phyloP scores from a whole-genome alignment of 106 monocot genomes.

The Platanthera guangdongensis region DNA sequence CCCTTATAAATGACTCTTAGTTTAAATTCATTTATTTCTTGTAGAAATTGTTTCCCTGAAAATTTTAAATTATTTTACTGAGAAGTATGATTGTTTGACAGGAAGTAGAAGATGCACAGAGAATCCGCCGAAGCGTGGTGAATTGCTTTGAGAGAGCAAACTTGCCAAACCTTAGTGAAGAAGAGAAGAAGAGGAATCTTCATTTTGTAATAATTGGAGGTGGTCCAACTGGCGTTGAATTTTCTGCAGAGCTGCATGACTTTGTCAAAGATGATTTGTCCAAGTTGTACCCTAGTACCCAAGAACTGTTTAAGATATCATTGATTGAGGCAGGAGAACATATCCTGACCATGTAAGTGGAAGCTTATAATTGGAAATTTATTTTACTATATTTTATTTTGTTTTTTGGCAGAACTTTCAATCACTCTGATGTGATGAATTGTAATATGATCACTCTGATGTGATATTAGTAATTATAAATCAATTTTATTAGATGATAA shows the following conservation, averaged over 20 bases:
- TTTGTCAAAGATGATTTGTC: slow-evolving; percentile 63
- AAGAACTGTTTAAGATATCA: slow-evolving; percentile 66
- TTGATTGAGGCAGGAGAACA: slow-evolving; percentile 77
- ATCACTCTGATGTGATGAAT: neutral
- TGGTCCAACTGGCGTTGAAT: slow-evolving; percentile 90
- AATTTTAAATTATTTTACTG: neutral
- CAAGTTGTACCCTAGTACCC: slow-evolving; percentile 57
- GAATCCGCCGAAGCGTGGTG: slow-evolving; percentile 62
- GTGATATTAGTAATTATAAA: too few relatives aligned
- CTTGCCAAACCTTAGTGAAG: slow-evolving; percentile 60
- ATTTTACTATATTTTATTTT: neutral
- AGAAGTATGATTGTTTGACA: slow-evolving; percentile 12
- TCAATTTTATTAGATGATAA: too few relatives aligned
- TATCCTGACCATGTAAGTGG: slow-evolving; percentile 75
- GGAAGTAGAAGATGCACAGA: slow-evolving; percentile 94
- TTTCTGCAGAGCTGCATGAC: slow-evolving; percentile 87
- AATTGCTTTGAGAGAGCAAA: slow-evolving; percentile 73
- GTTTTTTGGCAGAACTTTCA: neutral
- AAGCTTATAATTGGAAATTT: neutral
- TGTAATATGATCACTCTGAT: too few relatives aligned
- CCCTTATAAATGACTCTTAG: too few relatives aligned
- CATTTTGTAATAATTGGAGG: slow-evolving; percentile 85
- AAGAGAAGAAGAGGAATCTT: slow-evolving; percentile 60
- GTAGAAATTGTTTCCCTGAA: neutral
- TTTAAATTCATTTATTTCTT: neutral